phyloP scores from a whole-genome alignment of 345 rosid genomes.

The Eucalyptus leucophloia region DNA sequence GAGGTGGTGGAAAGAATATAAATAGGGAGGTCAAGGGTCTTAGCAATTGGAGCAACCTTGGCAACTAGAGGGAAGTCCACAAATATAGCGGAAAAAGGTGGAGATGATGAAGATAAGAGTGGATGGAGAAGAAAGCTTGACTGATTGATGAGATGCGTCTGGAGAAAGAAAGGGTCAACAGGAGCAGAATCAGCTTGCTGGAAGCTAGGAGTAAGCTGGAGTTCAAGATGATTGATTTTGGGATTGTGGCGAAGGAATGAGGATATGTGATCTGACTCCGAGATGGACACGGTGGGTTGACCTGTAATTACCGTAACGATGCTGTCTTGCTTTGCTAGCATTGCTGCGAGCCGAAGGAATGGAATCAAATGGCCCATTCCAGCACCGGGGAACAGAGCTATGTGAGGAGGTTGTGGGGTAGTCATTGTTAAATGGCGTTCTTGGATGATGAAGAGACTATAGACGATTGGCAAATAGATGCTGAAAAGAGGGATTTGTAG shows the following conservation, averaged over 20 bases:
- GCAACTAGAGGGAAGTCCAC: constrained; percentile 7
- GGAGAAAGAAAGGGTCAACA: constrained; percentile 22
- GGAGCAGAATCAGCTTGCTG: neutral
- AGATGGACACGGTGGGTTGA: constrained; percentile 7
- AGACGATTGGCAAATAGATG: neutral
- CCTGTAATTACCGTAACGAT: constrained; percentile 23
- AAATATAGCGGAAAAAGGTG: constrained; percentile 8
- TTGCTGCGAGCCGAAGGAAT: constrained; percentile 23
- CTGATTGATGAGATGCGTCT: constrained; percentile 11
- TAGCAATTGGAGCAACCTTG: neutral
- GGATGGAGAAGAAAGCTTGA: constrained; percentile 16
- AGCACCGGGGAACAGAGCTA: constrained; percentile 23
- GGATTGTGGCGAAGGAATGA: constrained; percentile 14
- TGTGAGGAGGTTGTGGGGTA: neutral
- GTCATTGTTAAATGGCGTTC: neutral
- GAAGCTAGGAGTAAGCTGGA: constrained; percentile 5
- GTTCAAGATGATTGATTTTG: constrained; percentile 4
- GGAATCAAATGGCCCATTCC: constrained; percentile 26
- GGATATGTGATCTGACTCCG: constrained; percentile 15
- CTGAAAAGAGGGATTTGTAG: neutral
- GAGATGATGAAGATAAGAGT: constrained; percentile 3
- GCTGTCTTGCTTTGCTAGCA: constrained; percentile 6
- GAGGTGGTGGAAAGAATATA: constrained; percentile 16
- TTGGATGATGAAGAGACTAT: neutral
- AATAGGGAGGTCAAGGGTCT: constrained; percentile 3